Conservation (phyloP, 305 asterid genomes). For the Petunia hybrid region DNA sequence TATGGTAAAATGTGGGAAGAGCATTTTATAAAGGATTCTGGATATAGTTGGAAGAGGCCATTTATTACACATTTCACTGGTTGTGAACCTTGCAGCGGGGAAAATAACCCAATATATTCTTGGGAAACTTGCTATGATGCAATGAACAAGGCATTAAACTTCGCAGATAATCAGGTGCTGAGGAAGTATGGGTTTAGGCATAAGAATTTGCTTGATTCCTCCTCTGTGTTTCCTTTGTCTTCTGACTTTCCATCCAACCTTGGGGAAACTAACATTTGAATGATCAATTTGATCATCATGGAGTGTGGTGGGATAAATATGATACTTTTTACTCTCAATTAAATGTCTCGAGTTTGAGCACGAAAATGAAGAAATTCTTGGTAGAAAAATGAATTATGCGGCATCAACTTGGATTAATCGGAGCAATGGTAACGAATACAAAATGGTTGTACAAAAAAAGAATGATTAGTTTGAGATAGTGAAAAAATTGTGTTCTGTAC, state of each 20-base stretch:
- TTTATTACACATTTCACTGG: conserved; percentile 45
- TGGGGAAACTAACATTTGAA: not conserved
- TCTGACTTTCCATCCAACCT: conserved; percentile 37
- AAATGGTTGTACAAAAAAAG: no score
- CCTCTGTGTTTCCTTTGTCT: conserved; percentile 31
- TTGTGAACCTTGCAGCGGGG: conserved; percentile 46
- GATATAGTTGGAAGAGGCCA: conserved; percentile 34
- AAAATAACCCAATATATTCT: conserved; percentile 31
- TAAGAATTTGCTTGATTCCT: conserved; percentile 24
- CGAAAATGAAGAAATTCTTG: no score
- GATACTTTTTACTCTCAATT: no score
- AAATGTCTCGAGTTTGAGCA: no score
- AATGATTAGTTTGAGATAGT: no score
- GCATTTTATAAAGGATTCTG: conserved; percentile 33
- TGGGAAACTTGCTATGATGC: conserved; percentile 33
- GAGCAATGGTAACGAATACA: no score
- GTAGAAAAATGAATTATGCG: no score
- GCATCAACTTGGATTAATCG: no score
- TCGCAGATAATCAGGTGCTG: conserved; percentile 45
- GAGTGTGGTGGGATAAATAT: no score
- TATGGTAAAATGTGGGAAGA: conserved; percentile 41
- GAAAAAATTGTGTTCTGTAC: not conserved
- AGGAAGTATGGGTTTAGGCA: conserved; percentile 37
- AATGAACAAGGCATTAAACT: conserved; percentile 41
- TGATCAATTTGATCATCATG: no score